Evolutionary conservation across 257 asterid genomes (phyloP), one percentile per base, ranked within the genome.

Genomic region (Leonotis leonurus): DNA sequence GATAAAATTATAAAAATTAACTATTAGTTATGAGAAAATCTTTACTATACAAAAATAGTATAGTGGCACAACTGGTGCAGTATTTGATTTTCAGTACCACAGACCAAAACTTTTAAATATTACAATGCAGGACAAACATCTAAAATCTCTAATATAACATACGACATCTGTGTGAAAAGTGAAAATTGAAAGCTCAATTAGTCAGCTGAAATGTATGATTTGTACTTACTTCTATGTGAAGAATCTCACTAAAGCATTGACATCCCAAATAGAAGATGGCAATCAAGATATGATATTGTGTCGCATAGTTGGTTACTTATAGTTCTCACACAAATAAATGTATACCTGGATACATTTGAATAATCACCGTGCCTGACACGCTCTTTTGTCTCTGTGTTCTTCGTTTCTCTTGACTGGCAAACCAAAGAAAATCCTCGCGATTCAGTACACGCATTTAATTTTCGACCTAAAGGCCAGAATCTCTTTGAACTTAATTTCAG

Each of bases 371-470:
- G 62, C 68, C 82, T 70, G 66, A 80, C 56, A 25, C 64, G 57
- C 62, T 83, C 86, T 70, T 78, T 75, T 56, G 84, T 83, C 72
- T 82, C 87, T 18, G 87, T 67, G 60, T 84, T 71, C 11, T 35
- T 70, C 17, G 87, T 79, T 68, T 82, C 82, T 17, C 83, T 83
- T 49, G 95, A 84, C 54, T 35, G 83, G 71, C 93, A 84, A 36
- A 78, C 60, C 52, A 79, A 71, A 21, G 82, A 73, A 67, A 81
- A 67, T 68, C 83, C 79, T 36, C 79, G 78, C 61, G 83, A 75
- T 64, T 72, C 80, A 60, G 65, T 18, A 20, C 45, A 63, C 36
- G 41, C 61, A 60, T 62, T 75, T 26, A 73, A 62, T 73, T 82
- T 85, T 68, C 80, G 79, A 57, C 78, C 74, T 37, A 71, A 65